phyloP scores from a whole-genome alignment of 495 filamentous ascomycete genomes.

The Acidomyces sp. region DNA sequence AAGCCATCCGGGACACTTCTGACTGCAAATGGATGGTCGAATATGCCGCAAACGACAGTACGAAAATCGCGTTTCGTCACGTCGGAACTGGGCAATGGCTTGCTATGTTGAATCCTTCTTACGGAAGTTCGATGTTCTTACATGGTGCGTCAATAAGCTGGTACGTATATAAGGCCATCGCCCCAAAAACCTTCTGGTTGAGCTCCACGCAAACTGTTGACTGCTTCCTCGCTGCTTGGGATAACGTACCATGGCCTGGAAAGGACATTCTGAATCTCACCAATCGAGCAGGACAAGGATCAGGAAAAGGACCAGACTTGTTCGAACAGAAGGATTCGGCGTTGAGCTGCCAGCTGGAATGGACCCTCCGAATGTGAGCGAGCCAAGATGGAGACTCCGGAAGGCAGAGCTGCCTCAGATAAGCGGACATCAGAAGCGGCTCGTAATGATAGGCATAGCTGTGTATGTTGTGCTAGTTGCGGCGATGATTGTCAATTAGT shows the following conservation, averaged over 20 bases:
- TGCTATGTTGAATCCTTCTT: not conserved
- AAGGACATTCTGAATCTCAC: not conserved
- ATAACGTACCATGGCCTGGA: not conserved
- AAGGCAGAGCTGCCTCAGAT: too few species aligned
- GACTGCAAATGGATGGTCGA: constrained; percentile 2
- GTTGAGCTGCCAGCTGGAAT: too few species aligned
- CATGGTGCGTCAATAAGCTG: not conserved
- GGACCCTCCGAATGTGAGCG: not conserved
- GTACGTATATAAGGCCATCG: not conserved
- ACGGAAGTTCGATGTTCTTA: not conserved
- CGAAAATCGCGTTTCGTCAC: constrained; percentile 1
- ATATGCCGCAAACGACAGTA: constrained; percentile 1
- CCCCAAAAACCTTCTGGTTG: not conserved
- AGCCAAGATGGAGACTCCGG: too few species aligned
- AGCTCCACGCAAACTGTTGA: not conserved
- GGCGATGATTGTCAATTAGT: too few species aligned
- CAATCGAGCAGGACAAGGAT: too few species aligned
- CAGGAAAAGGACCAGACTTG: too few species aligned
- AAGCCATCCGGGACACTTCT: not conserved
- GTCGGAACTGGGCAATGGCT: not conserved
- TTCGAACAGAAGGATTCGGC: too few species aligned
- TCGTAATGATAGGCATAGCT: too few species aligned
- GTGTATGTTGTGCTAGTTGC: too few species aligned
- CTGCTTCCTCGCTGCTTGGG: not conserved
- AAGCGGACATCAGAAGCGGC: too few species aligned